Evolutionary conservation across 257 asterid species (phyloP).

Genomic region (Scutellaria minor): DNA sequence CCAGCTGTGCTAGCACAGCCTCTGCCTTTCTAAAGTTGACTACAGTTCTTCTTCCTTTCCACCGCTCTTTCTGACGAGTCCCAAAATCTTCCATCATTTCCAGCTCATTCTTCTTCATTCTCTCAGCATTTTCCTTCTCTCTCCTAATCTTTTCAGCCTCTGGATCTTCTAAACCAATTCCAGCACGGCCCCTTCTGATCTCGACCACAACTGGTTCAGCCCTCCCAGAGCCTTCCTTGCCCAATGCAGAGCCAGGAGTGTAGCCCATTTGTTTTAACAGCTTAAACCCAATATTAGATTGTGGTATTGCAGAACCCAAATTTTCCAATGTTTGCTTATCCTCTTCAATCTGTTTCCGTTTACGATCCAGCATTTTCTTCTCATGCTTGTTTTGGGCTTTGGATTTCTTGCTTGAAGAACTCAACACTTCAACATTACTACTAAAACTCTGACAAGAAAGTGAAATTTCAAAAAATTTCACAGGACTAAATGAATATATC

Average conservation of each 20-base stretch:
- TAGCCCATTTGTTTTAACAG: conserved; percentile 94
- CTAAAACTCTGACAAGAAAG: conserved; percentile 50
- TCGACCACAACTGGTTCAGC: conserved; percentile 79
- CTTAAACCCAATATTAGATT: conserved; percentile 91
- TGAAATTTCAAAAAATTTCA: not conserved
- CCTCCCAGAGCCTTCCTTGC: conserved; percentile 84
- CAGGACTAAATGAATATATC: no score
- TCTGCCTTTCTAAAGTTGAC: conserved; percentile 80
- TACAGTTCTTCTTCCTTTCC: conserved; percentile 71
- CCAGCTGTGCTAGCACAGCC: conserved; percentile 89
- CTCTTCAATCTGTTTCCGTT: conserved; percentile 70
- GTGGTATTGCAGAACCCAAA: conserved; percentile 78
- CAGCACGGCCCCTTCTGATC: conserved; percentile 85
- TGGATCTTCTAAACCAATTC: conserved; percentile 85
- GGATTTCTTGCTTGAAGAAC: conserved; percentile 60
- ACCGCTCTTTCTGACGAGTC: conserved; percentile 76
- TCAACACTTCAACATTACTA: conserved; percentile 36
- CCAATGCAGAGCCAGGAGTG: conserved; percentile 87
- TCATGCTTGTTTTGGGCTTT: conserved; percentile 69
- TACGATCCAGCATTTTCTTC: conserved; percentile 63
- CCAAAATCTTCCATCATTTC: conserved; percentile 79
- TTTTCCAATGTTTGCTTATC: conserved; percentile 69
- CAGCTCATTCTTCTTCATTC: conserved; percentile 48
- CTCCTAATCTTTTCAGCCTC: conserved; percentile 62
- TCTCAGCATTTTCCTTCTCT: conserved; percentile 61